These are phyloP conservation scores for Diaporthe australafricana DNA, from an alignment of 2,329 filamentous ascomycete species.

Conservation along the genomic window DNA sequence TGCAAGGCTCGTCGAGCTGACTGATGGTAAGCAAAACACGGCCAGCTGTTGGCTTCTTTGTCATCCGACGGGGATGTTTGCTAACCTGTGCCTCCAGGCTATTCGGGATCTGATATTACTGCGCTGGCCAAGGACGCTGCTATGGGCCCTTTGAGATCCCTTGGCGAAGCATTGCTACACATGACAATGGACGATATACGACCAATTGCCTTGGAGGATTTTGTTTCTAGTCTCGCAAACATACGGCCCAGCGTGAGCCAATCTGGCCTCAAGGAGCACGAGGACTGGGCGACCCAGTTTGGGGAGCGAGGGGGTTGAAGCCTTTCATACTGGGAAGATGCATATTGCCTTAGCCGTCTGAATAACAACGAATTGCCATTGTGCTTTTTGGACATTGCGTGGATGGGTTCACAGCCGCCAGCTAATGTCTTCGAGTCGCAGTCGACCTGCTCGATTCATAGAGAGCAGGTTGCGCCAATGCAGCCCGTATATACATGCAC, in stretches of 20 bases:
- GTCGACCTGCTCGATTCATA: background rate
- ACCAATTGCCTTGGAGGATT: slow-evolving; percentile 85
- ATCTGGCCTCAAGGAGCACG: slow-evolving; percentile 86
- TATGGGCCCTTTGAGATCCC: slow-evolving; percentile 91
- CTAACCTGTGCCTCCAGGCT: slow-evolving; percentile 68
- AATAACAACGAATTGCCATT: background rate
- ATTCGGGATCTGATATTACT: slow-evolving; percentile 96
- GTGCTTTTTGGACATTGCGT: background rate
- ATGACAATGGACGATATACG: slow-evolving; percentile 96
- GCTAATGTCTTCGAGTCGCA: too few relatives aligned
- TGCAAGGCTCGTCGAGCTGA: slow-evolving; percentile 78
- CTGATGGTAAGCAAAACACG: slow-evolving; percentile 75
- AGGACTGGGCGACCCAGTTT: slow-evolving; percentile 94
- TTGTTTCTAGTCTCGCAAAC: slow-evolving; percentile 82
- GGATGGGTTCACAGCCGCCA: background rate
- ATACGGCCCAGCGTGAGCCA: slow-evolving; percentile 93
- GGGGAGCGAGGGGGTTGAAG: slow-evolving; percentile 85
- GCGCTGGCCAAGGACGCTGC: slow-evolving; percentile 97
- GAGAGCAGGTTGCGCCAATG: background rate
- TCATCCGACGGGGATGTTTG: background rate
- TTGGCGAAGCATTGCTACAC: slow-evolving; percentile 88
- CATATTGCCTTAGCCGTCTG: slow-evolving; percentile 1
- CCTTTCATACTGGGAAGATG: background rate
- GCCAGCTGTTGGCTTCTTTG: background rate
- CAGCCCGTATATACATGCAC: background rate